Evolutionary conservation across 306 rosid species (phyloP).

Genomic region (Oxytropis ochrocephala): DNA sequence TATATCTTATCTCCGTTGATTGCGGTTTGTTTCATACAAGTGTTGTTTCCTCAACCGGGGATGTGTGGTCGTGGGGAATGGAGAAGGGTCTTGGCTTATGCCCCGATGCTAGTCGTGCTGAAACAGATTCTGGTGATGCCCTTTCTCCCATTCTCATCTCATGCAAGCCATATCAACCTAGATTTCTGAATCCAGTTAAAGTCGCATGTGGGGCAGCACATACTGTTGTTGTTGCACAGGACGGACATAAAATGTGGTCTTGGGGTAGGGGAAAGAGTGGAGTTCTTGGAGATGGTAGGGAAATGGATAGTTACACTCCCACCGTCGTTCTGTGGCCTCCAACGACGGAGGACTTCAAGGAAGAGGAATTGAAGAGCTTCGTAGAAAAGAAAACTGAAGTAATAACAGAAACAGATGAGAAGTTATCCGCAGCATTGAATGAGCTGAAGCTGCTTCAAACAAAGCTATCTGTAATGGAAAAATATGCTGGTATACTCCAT

Average conservation of each 20-base stretch:
- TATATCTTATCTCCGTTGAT: conserved; percentile 44
- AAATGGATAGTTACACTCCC: conserved; percentile 50
- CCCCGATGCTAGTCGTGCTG: conserved; percentile 63
- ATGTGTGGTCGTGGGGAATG: conserved; percentile 99
- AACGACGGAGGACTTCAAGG: conserved; percentile 35
- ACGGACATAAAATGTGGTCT: conserved; percentile 73
- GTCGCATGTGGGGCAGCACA: conserved; percentile 93
- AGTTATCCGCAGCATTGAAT: conserved; percentile 40
- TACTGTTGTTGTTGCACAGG: conserved; percentile 57
- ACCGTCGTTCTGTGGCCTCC: conserved; percentile 64
- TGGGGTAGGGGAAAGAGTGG: conserved; percentile 96
- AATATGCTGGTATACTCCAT: conserved; percentile 72
- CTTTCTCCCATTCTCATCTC: conserved; percentile 48
- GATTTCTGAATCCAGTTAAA: conserved; percentile 57
- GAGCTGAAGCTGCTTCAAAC: conserved; percentile 59
- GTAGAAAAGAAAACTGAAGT: conserved; percentile 27
- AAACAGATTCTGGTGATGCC: conserved; percentile 66
- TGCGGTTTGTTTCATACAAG: conserved; percentile 92
- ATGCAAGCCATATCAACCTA: conserved; percentile 30
- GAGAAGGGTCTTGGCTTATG: conserved; percentile 92
- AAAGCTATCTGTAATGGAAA: conserved; percentile 56
- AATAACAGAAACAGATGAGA: conserved; percentile 39
- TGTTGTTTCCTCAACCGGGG: conserved; percentile 73
- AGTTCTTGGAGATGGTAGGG: conserved; percentile 74
- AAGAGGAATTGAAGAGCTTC: conserved; percentile 35